Evolutionary conservation across 371 early-diverging fungal genomes (phyloP).

Genomic region (Gilbertella persicaria): DNA sequence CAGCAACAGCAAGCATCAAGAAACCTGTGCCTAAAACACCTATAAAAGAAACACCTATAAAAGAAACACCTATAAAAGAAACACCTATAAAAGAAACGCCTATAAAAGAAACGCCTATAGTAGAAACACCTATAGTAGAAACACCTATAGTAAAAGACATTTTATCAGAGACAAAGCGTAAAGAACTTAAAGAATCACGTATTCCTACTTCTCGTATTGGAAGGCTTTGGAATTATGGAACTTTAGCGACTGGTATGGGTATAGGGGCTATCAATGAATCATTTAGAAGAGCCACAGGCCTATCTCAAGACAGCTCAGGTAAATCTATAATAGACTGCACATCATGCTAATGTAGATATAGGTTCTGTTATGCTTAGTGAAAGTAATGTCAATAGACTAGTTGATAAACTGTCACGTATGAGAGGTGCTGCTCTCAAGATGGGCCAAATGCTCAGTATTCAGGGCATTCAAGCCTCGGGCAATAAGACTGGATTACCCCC

Average conservation of each 20-base stretch:
- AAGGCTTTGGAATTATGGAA: conserved; percentile 70
- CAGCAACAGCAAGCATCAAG: no score
- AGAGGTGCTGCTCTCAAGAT: conserved; percentile 97
- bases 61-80: no score
- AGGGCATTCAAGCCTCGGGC: conserved; percentile 61
- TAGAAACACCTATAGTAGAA: neutral
- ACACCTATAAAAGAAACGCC: neutral
- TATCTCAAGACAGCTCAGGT: conserved; percentile 45
- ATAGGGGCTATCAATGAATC: conserved; percentile 77
- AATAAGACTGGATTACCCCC: conserved; percentile 64
- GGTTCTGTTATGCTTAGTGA: conserved; percentile 67
- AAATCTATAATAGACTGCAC: neutral
- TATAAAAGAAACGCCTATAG: neutral
- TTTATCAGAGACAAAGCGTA: conserved; percentile 4
- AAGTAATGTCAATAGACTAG: conserved; percentile 88
- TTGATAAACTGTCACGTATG: conserved; percentile 88
- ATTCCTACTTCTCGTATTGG: conserved; percentile 69
- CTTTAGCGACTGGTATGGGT: conserved; percentile 75
- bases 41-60: no score
- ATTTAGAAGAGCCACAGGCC: conserved; percentile 62
- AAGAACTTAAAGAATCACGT: conserved; percentile 53
- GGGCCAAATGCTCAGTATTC: conserved; percentile 97
- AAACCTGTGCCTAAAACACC: no score
- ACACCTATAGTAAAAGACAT: neutral
- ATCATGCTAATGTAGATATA: neutral